Evolutionary conservation across 768 basidiomycete species (phyloP), one percentile per base, ranked within the genome.

Genomic region (Agaricus blazei): DNA sequence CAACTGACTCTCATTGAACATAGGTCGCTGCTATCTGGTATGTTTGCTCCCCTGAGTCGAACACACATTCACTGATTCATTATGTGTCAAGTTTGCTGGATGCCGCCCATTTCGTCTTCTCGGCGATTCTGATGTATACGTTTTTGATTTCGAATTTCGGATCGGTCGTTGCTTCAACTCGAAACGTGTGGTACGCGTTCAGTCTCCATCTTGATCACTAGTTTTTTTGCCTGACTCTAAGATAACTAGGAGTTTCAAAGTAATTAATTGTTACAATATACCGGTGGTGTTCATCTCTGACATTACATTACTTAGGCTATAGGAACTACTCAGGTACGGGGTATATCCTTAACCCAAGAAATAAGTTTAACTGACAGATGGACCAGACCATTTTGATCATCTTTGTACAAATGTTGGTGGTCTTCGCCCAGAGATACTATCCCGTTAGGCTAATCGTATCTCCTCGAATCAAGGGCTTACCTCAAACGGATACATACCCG

Each of bases 61-160:
- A 36, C 23, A 5, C 26, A 2, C n/a, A 15, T 27, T 3, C 11
- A 8, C 27, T 37, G 28, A 42, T 15, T 7, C 38, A 14, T 4
- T 23, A 4, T 9, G 8, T 19, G 29, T 3, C 23, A 8, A 55
- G 54, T 47, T 3, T 49, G 2, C 38, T 55, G 4, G 54, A 55
- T 31, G 23, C 48, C 2, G 38, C 48, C 2, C 54, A 55, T 41
- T 48, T 55, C 29, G 47, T 55, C 9, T 48, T 55, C 54, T 41
- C 54, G 6, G 37, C 40, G 15, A 19, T 48, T 7, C 12, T 55
- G 27, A 48, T 49, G 54, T 48, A 55, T 29, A 48, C 47, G 3
- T 55, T 55, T 29, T 38, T 55, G 6, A 55, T 55, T 29, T 48
- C 19, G 28, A 55, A 55, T 24, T 55, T 55, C 38, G 54, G 46